Base-by-base conservation (phyloP, 1,284 basidiomycete genomes). In the Ceratobasidium sp. region DNA sequence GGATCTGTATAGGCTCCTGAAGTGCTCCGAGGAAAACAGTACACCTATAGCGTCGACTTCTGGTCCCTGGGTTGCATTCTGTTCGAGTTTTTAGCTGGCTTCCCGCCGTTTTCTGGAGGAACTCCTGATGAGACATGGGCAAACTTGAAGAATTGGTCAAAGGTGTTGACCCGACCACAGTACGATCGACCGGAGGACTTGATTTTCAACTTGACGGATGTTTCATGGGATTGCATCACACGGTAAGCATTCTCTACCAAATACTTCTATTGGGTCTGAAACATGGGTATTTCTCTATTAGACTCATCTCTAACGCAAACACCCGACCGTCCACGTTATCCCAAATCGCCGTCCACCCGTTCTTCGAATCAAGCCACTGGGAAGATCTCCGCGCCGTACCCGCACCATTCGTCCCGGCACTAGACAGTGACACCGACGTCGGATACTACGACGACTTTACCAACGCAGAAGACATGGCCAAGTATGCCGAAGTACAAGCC, bases 391-490 rank as follows among this genome's bases (percentile, higher is more conserved):
- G 97, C 53, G 85, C 89, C 23, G 88, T 90, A 33, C 89, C 89
- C n/a, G 93, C 98, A 15, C 98, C 98, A 0, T 99, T 99, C 84
- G 94, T 99, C 4, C 98, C 98, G 26, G 93, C 96, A 11, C 90
- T 99, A 47, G 97, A 99, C 82, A 94, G 92, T 26, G 98, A 99
- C 81, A 89, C 95, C 77, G 98, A 98, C 83, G 97, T 97, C 0
- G 97, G 97, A 13, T 99, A 99, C 86, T 99, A 99, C 87, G 98
- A 99, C 84, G 96, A 98, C 83, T 99, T 99, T 84, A 92, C 92
- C 33, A 93, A 90, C 31, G 87, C 89, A 8, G 95, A 97, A 80
- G 98, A 99, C 83, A 98, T 99, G 96, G 96, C 96, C 64, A 99
- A 99, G 86, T 97, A 97, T 82, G 93, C 94, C 45, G 98, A 99